Evolutionary conservation across 345 rosid species (phyloP).

Genomic region (Erodium maritimum): DNA sequence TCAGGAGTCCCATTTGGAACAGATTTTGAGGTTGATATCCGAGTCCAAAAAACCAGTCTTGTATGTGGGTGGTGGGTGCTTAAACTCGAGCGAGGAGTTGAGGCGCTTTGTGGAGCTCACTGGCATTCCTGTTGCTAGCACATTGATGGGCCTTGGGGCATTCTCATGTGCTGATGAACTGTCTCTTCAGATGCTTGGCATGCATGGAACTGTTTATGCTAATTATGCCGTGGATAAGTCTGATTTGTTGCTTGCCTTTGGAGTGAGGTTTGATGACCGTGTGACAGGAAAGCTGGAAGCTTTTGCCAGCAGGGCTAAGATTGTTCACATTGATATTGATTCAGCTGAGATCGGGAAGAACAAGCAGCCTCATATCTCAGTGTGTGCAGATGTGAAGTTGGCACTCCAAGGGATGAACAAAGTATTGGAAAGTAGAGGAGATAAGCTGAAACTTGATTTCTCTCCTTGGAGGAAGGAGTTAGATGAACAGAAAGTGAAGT

Average conservation of each 20-base stretch:
- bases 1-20: constrained; percentile 39
- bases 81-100: constrained; percentile 81
- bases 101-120: constrained; percentile 73
- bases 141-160: constrained; percentile 91
- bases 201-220: constrained; percentile 94
- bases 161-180: constrained; percentile 51
- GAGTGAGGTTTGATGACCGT: constrained; percentile 94
- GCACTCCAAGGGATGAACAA: constrained; percentile 65
- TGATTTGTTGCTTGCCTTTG: constrained; percentile 86
- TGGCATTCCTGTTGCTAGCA: constrained; percentile 89
- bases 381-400: constrained; percentile 76
- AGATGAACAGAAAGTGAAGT: constrained; percentile 49
- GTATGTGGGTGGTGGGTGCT: constrained; percentile 97
- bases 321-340: constrained; percentile 90
- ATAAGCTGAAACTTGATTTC: constrained; percentile 41
- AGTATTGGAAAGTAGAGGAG: constrained; percentile 42
- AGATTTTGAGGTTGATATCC: constrained; percentile 63
- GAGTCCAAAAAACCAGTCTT: constrained; percentile 81
- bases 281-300: constrained; percentile 96
- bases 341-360: constrained; percentile 97
- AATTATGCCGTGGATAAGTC: constrained; percentile 82
- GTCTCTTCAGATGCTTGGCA: constrained; percentile 87
- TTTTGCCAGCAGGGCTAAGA: constrained; percentile 88
- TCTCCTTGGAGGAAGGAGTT: constrained; percentile 70
- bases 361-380: constrained; percentile 85